A percentile compares a stretch with the other conserved stretches of the same genome.
phyloP scores from a whole-genome alignment of 2,329 filamentous ascomycete genomes.

The Fusarium aywerte region DNA sequence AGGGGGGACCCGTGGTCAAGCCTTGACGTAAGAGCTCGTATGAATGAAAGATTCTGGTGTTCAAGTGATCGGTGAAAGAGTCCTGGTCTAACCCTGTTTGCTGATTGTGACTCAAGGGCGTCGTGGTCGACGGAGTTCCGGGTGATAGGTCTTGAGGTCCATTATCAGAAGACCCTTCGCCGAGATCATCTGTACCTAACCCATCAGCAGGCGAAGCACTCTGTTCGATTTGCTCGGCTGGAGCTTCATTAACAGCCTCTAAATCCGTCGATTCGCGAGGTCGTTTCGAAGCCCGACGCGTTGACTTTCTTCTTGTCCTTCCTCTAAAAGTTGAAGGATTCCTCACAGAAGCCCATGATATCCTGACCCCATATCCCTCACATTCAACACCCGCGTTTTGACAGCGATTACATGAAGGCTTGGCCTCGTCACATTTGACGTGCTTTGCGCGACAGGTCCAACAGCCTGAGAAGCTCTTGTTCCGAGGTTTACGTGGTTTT shows the following conservation, averaged over 20 bases:
- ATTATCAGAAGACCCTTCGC: neutral
- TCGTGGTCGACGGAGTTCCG: neutral
- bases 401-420: slow-evolving; percentile 38
- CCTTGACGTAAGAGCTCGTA: slow-evolving; percentile 39
- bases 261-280: slow-evolving; percentile 4
- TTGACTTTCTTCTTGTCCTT: slow-evolving; percentile 11
- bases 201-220: neutral
- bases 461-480: slow-evolving; percentile 44
- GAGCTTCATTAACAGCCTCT: neutral
- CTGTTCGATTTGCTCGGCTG: neutral
- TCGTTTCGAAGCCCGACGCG: slow-evolving; percentile 8
- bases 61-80: slow-evolving; percentile 15
- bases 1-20: slow-evolving; percentile 5
- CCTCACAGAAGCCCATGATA: slow-evolving; percentile 44
- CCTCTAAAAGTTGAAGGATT: slow-evolving; percentile 36
- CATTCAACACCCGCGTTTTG: slow-evolving; percentile 33
- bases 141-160: neutral
- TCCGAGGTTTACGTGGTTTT: slow-evolving; percentile 39
- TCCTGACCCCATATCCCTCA: slow-evolving; percentile 40
- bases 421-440: slow-evolving; percentile 41
- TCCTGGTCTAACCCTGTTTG: neutral
- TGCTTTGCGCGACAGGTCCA: slow-evolving; percentile 45
- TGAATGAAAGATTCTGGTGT: slow-evolving; percentile 33
- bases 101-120: neutral
- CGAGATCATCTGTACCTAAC: neutral